Percentiles rank a stretch among this genome's conserved stretches.
phyloP scores from a whole-genome alignment of 73 alveolate genomes.

The Symbiodinium pilosum region DNA sequence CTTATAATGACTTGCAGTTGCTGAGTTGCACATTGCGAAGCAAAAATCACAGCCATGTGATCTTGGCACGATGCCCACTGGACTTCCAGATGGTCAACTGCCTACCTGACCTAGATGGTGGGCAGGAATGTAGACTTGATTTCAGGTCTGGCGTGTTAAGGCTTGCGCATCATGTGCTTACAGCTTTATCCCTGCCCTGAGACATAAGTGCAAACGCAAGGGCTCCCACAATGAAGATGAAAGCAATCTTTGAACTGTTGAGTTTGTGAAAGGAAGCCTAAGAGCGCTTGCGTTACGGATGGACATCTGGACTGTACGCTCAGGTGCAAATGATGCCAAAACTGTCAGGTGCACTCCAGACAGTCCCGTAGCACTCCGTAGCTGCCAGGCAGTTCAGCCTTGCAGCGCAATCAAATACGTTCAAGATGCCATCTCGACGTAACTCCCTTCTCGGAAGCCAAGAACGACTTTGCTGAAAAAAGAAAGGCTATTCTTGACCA shows the following conservation, averaged over 20 bases:
- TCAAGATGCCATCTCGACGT: not conserved
- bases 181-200: not conserved
- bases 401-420: not conserved
- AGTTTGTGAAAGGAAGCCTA: not conserved
- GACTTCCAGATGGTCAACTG: conserved; percentile 5
- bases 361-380: not conserved
- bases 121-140: not conserved
- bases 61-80: not conserved
- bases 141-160: too few species aligned
- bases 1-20: too few species aligned
- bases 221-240: not conserved
- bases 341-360: conserved; percentile 10
- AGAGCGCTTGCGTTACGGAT: not conserved
- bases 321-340: conserved; percentile 10
- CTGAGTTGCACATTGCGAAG: too few species aligned
- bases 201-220: not conserved
- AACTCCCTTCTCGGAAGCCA: too few species aligned
- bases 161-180: not conserved
- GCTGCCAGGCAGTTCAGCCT: conserved; percentile 18
- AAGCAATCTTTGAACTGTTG: not conserved
- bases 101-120: not conserved
- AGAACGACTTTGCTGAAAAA: too few species aligned
- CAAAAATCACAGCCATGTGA: not conserved
- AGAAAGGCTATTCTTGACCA: not conserved
- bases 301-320: conserved; percentile 3